phyloP scores from a whole-genome alignment of 2,329 filamentous ascomycete species.

The Aspergillus transmontanensis region DNA sequence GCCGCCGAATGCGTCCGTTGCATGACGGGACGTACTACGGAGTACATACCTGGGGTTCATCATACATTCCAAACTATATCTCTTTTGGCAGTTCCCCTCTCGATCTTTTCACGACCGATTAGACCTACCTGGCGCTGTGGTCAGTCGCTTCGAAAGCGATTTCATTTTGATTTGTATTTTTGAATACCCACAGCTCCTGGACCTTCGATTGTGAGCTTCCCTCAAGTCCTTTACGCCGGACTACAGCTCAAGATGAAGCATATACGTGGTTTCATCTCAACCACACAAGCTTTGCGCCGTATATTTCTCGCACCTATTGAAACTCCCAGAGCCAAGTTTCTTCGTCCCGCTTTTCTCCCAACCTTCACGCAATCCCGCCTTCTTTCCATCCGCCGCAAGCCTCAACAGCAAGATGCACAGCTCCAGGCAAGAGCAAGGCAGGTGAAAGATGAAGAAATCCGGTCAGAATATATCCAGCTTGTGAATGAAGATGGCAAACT shows the following conservation, averaged over 20 bases:
- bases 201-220: background rate
- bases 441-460: constrained; percentile 39
- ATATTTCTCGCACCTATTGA: constrained; percentile 30
- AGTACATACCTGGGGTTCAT: background rate
- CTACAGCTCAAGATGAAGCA: constrained; percentile 32
- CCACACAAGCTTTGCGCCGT: constrained; percentile 34
- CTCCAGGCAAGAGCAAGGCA: constrained; percentile 14
- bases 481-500: constrained; percentile 38
- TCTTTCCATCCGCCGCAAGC: constrained; percentile 13
- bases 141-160: background rate
- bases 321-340: constrained; percentile 16
- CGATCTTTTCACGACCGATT: background rate
- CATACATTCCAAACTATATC: background rate
- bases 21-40: background rate
- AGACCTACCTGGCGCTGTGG: background rate
- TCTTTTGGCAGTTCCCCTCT: background rate
- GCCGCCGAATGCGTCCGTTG: constrained; percentile 14
- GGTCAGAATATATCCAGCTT: constrained; percentile 33
- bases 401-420: constrained; percentile 6
- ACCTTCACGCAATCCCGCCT: constrained; percentile 21
- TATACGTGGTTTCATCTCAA: constrained; percentile 35
- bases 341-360: constrained; percentile 13
- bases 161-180: background rate
- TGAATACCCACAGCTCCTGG: background rate
- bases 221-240: background rate